Conservation (phyloP, 1,139 yeast genomes). For the Trichomonascaceae sp. region DNA sequence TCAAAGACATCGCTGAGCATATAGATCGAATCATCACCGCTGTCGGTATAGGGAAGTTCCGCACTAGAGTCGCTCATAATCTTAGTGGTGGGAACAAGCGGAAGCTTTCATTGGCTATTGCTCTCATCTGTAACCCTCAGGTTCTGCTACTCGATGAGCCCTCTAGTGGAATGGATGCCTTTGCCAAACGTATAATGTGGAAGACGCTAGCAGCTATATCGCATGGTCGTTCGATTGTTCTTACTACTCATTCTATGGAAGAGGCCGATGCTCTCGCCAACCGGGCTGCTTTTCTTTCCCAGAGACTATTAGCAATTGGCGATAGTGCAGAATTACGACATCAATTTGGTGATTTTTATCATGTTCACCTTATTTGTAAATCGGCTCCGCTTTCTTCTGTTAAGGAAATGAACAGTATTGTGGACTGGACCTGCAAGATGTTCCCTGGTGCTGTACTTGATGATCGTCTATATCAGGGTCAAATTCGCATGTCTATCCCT, state of each 20-base stretch:
- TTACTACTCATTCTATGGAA: constrained; percentile 38
- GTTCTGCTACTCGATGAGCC: constrained; percentile 94
- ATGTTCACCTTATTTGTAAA: constrained; percentile 28
- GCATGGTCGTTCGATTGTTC: constrained; percentile 30
- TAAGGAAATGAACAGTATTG: constrained; percentile 24
- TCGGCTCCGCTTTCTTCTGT: constrained; percentile 26
- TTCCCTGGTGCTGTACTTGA: constrained; percentile 26
- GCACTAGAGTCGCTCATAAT: constrained; percentile 30
- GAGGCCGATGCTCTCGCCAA: constrained; percentile 37
- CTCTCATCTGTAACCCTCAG: constrained; percentile 87
- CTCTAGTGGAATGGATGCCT: constrained; percentile 80
- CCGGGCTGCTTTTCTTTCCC: constrained; percentile 34
- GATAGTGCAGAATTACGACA: constrained; percentile 26
- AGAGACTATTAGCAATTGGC: constrained; percentile 31
- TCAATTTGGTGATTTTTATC: constrained; percentile 27
- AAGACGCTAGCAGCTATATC: constrained; percentile 30
- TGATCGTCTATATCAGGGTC: constrained; percentile 32
- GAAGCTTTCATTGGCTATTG: constrained; percentile 94
- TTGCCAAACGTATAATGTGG: constrained; percentile 41
- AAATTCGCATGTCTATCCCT: constrained; percentile 29
- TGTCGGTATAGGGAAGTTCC: constrained; percentile 32
- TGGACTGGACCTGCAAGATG: constrained; percentile 18
- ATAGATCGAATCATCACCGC: constrained; percentile 53
- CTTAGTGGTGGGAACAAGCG: constrained; percentile 98
- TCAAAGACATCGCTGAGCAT: constrained; percentile 82